A percentile compares a stretch with the other conserved stretches of the same genome.
Evolutionary conservation across 2,329 filamentous ascomycete species (phyloP).

Genomic region (Zasmidium citrigriseum): DNA sequence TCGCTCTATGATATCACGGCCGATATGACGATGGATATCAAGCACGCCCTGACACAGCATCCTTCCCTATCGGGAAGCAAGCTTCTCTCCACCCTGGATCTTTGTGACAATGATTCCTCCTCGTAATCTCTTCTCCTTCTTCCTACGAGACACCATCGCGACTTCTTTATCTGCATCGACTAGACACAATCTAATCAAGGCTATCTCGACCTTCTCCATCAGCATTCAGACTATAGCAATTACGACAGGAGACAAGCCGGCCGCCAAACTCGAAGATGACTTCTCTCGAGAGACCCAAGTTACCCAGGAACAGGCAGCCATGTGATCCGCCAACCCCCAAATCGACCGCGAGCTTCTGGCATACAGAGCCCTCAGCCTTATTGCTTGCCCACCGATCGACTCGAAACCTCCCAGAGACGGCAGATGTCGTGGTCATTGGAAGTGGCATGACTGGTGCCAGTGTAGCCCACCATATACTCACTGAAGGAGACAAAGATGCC

Average conservation of each 20-base stretch:
- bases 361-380: constrained; percentile 63
- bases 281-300: constrained; percentile 21
- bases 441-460: constrained; percentile 77
- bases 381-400: constrained; percentile 71
- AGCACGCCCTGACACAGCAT: background rate
- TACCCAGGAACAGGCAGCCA: constrained; percentile 23
- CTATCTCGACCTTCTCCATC: no score
- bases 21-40: no score
- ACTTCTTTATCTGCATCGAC: no score
- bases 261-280: background rate
- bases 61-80: constrained; percentile 11
- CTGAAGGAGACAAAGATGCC: constrained; percentile 47
- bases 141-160: no score
- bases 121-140: background rate
- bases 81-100: background rate
- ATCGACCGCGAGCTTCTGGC: constrained; percentile 67
- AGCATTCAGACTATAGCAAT: no score
- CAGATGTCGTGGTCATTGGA: constrained; percentile 72
- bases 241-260: no score
- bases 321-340: constrained; percentile 25
- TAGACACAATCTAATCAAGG: no score
- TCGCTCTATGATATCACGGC: background rate
- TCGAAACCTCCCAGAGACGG: constrained; percentile 58
- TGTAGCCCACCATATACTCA: constrained; percentile 59
- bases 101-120: background rate